phyloP scores from a whole-genome alignment of 768 basidiomycete genomes.

The Tulasnella calospora region DNA sequence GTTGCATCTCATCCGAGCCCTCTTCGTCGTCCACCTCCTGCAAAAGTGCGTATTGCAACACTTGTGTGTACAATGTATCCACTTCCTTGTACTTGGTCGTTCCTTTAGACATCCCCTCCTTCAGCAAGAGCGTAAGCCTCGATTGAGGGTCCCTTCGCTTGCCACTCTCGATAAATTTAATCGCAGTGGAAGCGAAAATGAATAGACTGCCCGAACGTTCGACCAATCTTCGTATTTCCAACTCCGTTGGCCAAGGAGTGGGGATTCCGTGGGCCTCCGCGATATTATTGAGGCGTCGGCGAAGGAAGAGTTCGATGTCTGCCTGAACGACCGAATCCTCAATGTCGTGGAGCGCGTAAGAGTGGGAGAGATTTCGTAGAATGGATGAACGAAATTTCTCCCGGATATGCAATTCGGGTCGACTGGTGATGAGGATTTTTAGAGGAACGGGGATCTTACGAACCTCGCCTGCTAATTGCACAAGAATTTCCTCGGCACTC shows the following conservation, averaged over 20 bases:
- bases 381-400: background rate
- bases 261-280: background rate
- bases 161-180: background rate
- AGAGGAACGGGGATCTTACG: constrained; percentile 33
- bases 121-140: background rate
- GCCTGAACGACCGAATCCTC: constrained; percentile 9
- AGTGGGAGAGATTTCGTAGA: background rate
- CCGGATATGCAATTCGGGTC: constrained; percentile 34
- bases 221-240: background rate
- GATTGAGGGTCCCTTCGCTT: background rate
- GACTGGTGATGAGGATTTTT: constrained; percentile 37
- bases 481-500: constrained; percentile 28
- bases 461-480: constrained; percentile 29
- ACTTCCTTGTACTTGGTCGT: too few relatives aligned
- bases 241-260: constrained; percentile 2
- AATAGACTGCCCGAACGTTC: background rate
- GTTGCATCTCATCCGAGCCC: too few relatives aligned
- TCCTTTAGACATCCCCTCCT: too few relatives aligned
- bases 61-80: too few relatives aligned
- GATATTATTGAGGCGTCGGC: background rate
- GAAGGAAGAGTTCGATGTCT: constrained; percentile 23
- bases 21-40: too few relatives aligned
- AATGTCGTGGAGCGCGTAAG: constrained; percentile 16
- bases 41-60: too few relatives aligned
- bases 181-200: constrained; percentile 15